A percentile compares a stretch with the other conserved stretches of the same genome.
Conservation (phyloP, 768 basidiomycete species). For the Hypholoma sublateritium region DNA sequence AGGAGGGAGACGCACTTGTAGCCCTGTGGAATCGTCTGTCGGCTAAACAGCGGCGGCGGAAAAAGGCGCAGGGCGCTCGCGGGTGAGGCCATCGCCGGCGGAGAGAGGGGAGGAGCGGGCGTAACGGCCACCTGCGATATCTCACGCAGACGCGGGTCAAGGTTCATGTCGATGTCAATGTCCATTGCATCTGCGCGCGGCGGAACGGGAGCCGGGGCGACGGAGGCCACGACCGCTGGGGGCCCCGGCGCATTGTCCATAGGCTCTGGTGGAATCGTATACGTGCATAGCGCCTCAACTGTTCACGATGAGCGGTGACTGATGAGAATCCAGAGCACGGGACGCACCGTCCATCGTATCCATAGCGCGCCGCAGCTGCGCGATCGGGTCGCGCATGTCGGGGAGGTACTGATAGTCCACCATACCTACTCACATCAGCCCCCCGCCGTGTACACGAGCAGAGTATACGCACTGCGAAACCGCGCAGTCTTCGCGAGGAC, state of each 20-base stretch:
- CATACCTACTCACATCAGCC: slow-evolving; percentile 61
- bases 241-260: too few species aligned
- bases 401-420: slow-evolving; percentile 92
- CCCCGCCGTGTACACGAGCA: neutral
- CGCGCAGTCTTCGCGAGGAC: slow-evolving; percentile 79
- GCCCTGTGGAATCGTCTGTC: slow-evolving; percentile 73
- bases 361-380: slow-evolving; percentile 72
- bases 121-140: slow-evolving; percentile 15
- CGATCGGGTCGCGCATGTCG: slow-evolving; percentile 65
- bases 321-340: neutral
- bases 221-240: too few species aligned
- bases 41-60: slow-evolving; percentile 88
- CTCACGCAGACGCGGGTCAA: slow-evolving; percentile 49
- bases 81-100: neutral
- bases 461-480: slow-evolving; percentile 73
- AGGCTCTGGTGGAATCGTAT: slow-evolving; percentile 64
- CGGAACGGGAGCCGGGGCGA: neutral
- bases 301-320: neutral
- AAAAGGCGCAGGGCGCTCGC: slow-evolving; percentile 47
- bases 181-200: neutral
- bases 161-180: slow-evolving; percentile 30
- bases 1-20: slow-evolving; percentile 60
- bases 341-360: slow-evolving; percentile 78
- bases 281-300: slow-evolving; percentile 79
- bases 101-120: neutral